Evolutionary conservation across 139 green algal species (phyloP).

Genomic region (Diplosphaera chodatii): DNA sequence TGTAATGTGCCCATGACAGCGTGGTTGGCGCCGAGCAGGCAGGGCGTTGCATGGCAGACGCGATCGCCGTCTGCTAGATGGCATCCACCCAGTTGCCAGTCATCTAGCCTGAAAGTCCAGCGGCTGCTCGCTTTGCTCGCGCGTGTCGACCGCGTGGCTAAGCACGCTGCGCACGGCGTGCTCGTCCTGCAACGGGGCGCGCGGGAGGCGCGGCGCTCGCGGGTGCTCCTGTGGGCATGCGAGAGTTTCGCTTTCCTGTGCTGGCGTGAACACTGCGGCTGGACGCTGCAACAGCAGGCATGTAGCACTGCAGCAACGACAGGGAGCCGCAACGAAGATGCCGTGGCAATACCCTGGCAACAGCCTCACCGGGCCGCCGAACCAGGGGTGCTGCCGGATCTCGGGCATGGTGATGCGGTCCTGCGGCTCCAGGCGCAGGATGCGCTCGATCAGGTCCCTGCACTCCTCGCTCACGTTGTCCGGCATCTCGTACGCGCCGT

Average conservation of each 20-base stretch:
- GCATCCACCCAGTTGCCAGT: too few relatives aligned
- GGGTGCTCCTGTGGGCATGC: not conserved
- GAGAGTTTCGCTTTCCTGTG: not conserved
- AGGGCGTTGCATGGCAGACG: too few relatives aligned
- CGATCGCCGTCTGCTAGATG: too few relatives aligned
- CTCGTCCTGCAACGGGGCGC: not conserved
- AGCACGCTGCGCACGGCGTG: not conserved
- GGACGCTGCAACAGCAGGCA: too few relatives aligned
- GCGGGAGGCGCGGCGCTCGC: too few relatives aligned
- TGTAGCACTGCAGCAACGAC: too few relatives aligned
- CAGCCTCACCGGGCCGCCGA: not conserved
- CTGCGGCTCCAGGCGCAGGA: constrained; percentile 23
- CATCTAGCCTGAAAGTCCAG: too few relatives aligned
- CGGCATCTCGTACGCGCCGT: not conserved
- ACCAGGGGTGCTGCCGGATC: constrained; percentile 35
- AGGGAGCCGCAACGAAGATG: too few relatives aligned
- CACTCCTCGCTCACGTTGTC: not conserved
- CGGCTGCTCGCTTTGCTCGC: too few relatives aligned
- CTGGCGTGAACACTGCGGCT: too few relatives aligned
- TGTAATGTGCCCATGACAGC: too few relatives aligned
- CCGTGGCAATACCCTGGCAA: not conserved
- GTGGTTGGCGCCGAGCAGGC: too few relatives aligned
- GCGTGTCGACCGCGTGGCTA: not conserved
- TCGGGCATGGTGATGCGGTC: constrained; percentile 14
- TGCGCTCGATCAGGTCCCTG: constrained; percentile 24